Evolutionary conservation across 2,329 filamentous ascomycete species (phyloP).

Genomic region (Pezizomycotina sp.): DNA sequence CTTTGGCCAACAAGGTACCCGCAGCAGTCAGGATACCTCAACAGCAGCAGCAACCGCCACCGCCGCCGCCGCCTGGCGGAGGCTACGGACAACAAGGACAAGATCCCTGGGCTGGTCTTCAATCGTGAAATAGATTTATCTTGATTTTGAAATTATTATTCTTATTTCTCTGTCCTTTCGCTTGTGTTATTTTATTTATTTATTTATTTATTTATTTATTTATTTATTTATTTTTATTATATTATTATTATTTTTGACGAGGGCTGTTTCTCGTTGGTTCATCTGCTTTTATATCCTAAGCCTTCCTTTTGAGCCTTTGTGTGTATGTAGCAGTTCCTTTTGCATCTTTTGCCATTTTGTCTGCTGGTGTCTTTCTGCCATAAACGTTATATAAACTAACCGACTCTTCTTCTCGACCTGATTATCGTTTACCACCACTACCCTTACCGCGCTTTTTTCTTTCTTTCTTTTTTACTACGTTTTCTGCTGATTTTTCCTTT

Average conservation of each 20-base stretch:
- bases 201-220: constrained; percentile 16
- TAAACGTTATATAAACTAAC: no score
- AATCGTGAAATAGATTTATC: constrained; percentile 27
- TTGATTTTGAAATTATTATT: constrained; percentile 11
- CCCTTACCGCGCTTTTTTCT: no score
- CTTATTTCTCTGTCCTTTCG: background rate
- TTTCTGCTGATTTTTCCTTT: no score
- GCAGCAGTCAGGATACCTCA: constrained; percentile 23
- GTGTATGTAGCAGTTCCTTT: no score
- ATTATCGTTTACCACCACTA: no score
- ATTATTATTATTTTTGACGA: constrained; percentile 1
- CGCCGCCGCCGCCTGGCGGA: constrained; percentile 2
- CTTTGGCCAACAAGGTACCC: constrained; percentile 35
- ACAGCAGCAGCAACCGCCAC: constrained; percentile 24
- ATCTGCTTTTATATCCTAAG: no score
- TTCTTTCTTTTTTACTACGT: no score
- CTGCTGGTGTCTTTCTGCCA: no score
- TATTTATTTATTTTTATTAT: no score
- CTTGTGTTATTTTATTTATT: constrained; percentile 5
- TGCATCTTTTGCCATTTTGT: no score
- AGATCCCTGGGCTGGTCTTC: constrained; percentile 27
- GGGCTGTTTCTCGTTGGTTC: background rate
- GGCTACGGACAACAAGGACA: constrained; percentile 27
- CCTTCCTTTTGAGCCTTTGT: no score
- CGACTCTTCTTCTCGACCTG: no score